Percentiles rank a stretch among this genome's conserved stretches.
These are phyloP conservation scores for Xerophyta viscosa DNA, from an alignment of 106 monocot species.

Conservation along the genomic window DNA sequence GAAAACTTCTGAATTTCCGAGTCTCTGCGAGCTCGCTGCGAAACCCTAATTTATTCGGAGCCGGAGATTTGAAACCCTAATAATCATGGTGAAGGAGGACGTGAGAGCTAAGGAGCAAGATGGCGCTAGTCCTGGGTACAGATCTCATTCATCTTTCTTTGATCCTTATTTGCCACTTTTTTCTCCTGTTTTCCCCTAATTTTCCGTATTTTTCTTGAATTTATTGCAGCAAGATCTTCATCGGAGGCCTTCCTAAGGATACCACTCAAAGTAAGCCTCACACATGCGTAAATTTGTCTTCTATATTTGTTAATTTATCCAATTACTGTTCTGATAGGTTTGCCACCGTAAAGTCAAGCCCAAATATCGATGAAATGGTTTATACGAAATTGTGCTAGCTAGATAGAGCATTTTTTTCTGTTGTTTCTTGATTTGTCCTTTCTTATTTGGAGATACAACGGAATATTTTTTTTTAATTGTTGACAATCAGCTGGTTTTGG, in stretches of 20 bases:
- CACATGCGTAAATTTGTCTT: background rate
- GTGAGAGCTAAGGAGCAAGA: constrained; percentile 3
- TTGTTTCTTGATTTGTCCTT: no score
- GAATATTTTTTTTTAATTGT: no score
- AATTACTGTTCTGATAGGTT: background rate
- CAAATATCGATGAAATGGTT: no score
- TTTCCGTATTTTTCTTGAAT: background rate
- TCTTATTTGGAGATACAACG: no score
- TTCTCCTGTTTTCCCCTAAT: background rate
- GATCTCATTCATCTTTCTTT: background rate
- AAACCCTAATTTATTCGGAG: background rate
- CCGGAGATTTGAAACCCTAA: background rate
- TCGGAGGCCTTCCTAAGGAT: constrained; percentile 21
- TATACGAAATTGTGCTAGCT: no score
- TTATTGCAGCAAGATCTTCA: constrained; percentile 21
- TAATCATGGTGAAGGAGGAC: background rate
- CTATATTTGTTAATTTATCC: background rate
- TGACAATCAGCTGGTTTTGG: no score
- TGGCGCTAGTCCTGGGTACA: constrained; percentile 20
- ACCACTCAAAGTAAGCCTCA: constrained; percentile 8
- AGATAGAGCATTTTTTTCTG: no score
- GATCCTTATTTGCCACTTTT: background rate
- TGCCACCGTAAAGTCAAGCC: no score
- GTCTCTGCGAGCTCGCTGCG: no score
- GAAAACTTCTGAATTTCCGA: no score